Percentiles rank a stretch among this genome's conserved stretches.
phyloP scores from a whole-genome alignment of 805 yeast species.

The Monosporozyma servazzii region DNA sequence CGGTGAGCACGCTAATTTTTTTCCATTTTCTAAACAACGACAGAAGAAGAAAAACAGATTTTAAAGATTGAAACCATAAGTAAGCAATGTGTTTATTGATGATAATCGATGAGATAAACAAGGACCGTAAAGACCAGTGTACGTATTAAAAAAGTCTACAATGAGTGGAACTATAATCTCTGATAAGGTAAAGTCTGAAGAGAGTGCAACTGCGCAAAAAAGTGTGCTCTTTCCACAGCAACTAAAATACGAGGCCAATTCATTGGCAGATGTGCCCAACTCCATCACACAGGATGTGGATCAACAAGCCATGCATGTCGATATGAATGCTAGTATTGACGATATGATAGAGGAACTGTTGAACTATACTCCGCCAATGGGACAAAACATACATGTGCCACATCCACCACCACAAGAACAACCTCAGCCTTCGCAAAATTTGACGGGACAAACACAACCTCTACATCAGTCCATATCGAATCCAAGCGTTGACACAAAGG shows the following conservation, averaged over 20 bases:
- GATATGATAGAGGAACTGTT: constrained; percentile 3
- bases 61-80: background rate
- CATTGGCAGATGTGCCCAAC: background rate
- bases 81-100: background rate
- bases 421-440: background rate
- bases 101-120: background rate
- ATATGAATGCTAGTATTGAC: background rate
- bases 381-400: background rate
- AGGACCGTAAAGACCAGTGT: background rate
- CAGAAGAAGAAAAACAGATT: background rate
- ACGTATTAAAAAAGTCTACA: background rate
- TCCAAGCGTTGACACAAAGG: background rate
- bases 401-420: background rate
- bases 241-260: background rate
- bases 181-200: background rate
- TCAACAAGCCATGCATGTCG: background rate
- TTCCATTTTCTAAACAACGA: background rate
- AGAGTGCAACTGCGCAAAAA: background rate
- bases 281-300: background rate
- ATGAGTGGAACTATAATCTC: background rate
- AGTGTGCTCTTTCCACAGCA: background rate
- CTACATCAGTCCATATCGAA: background rate
- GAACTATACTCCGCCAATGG: constrained; percentile 4
- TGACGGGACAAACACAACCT: background rate
- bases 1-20: background rate